Conservation (phyloP, 768 basidiomycete species). For the Tylopilus sp. region DNA sequence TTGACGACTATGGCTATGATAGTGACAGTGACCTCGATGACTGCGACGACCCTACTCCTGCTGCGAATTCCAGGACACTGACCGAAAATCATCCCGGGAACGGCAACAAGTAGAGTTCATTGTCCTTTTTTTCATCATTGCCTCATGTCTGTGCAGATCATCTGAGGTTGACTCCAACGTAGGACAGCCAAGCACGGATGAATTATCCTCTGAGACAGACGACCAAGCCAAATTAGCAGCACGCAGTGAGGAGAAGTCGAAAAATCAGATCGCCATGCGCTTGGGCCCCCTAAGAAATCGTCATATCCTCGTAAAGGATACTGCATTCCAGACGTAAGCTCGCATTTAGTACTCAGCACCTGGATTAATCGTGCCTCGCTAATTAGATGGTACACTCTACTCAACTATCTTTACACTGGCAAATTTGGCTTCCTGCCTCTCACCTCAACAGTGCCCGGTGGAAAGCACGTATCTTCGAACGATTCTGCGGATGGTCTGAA, state of each 20-base stretch:
- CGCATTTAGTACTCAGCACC: too few species aligned
- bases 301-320: constrained; percentile 24
- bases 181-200: constrained; percentile 1
- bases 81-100: neutral
- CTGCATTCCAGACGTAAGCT: constrained; percentile 29
- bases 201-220: neutral
- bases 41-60: constrained; percentile 2
- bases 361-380: neutral
- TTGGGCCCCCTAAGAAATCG: constrained; percentile 15
- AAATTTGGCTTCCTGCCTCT: constrained; percentile 33
- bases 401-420: constrained; percentile 39
- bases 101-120: constrained; percentile 5
- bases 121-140: neutral
- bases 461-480: neutral
- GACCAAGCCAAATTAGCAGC: neutral
- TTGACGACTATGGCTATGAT: constrained; percentile 29
- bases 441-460: constrained; percentile 6
- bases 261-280: neutral
- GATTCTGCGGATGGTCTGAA: neutral
- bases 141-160: constrained; percentile 4
- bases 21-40: constrained; percentile 38
- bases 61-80: neutral
- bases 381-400: constrained; percentile 37
- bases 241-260: neutral
- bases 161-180: constrained; percentile 11